These are phyloP conservation scores for Macaranga tanarius DNA, from an alignment of 441 rosid species.

Conservation along the genomic window DNA sequence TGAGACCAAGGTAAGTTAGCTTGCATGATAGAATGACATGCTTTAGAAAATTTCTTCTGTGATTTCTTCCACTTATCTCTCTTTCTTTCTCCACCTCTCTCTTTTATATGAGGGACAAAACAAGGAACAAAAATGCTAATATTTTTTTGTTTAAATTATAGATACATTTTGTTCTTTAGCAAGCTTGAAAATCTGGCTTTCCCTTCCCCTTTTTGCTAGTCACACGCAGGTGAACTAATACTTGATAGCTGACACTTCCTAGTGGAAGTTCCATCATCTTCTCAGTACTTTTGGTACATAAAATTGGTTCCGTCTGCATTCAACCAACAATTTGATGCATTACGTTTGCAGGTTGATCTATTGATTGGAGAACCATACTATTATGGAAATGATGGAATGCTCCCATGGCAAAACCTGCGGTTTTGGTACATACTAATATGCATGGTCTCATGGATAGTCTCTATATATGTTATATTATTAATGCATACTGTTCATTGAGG, in stretches of 20 bases:
- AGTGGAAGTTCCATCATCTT: background rate
- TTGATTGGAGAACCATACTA: conserved; percentile 89
- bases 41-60: background rate
- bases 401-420: conserved; percentile 94
- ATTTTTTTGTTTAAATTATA: background rate
- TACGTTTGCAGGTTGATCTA: conserved; percentile 67
- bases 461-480: background rate
- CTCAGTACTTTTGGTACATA: background rate
- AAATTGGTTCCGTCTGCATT: conserved; percentile 14
- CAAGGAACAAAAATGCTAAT: background rate
- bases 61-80: no score
- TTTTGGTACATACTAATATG: conserved; percentile 65
- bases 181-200: background rate
- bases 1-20: conserved; percentile 46
- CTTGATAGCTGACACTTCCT: no score
- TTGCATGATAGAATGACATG: background rate
- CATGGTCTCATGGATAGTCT: background rate
- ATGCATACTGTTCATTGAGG: background rate
- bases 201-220: background rate
- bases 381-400: conserved; percentile 71
- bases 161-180: background rate
- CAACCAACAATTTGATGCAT: conserved; percentile 10
- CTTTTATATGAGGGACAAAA: no score
- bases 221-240: background rate
- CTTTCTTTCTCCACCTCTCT: no score